Base-by-base conservation (phyloP, 345 rosid genomes). In the Gossypium mustelinum region DNA sequence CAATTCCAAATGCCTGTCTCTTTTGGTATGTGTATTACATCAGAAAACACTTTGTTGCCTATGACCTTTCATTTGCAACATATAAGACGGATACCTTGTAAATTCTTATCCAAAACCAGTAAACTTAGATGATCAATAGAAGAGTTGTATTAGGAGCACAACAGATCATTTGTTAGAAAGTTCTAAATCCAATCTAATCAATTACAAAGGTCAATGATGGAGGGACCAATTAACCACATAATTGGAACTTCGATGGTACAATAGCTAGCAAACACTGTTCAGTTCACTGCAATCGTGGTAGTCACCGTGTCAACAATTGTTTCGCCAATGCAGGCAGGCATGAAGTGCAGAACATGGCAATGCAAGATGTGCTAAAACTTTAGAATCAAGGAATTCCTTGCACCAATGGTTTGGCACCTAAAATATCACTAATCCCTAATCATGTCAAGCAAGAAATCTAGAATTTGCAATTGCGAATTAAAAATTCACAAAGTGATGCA, bases 371-470 rank as follows among this genome's bases (percentile, higher is more conserved):
- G 47, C 47, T 43, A 66, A 72, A 71, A 48, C 55, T 52, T 45
- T 7, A 52, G 22, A 61, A 75, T 25, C 61, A 8, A 48, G 44
- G 45, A 29, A 29, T 11, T 51, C 51, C 47, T 16, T 24, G 73
- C 41, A 22, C 65, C 25, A 44, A 47, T 29, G 20, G n/a, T 77
- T 43, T 34, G 41, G 56, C 4, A 76, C 63, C 75, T 39, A 65
- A 48, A 61, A 39, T 29, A 54, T 44, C 45, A 75, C 8, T 43
- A 51, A 71, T 56, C 75, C 63, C 70, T 59, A 59, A 73, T 39
- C 60, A 58, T 79, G 68, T 51, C 10, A 18, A 76, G 57, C 41
- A 51, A 52, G 75, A 67, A 75, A 71, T 61, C 39, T 18, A 59
- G 57, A 77, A 66, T 67, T 11, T 48, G 22, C 64, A 67, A 55